Evolutionary conservation across 2,329 filamentous ascomycete species (phyloP).

Genomic region (Fusarium nodosum): DNA sequence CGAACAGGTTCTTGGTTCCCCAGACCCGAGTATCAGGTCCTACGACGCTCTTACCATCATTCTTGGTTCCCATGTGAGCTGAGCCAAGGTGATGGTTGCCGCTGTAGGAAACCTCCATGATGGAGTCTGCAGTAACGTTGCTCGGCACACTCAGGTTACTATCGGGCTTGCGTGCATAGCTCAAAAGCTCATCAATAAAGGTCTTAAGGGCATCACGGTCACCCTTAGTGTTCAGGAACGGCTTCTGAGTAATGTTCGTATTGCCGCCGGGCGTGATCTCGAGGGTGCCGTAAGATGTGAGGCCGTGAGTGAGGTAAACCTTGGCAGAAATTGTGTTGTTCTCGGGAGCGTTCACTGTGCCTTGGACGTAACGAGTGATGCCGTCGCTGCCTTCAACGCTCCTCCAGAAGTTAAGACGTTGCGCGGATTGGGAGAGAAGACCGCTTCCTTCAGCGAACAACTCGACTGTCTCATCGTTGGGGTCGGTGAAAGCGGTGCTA

Average conservation of each 20-base stretch:
- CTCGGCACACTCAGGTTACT: constrained; percentile 40
- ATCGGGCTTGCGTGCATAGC: constrained; percentile 42
- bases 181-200: constrained; percentile 48
- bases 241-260: constrained; percentile 58
- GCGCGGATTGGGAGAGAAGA: constrained; percentile 60
- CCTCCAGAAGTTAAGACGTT: constrained; percentile 63
- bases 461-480: constrained; percentile 46
- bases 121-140: constrained; percentile 46
- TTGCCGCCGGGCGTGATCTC: constrained; percentile 56
- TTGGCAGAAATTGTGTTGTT: constrained; percentile 61
- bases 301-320: constrained; percentile 65
- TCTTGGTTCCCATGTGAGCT: constrained; percentile 50
- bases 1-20: constrained; percentile 51
- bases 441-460: constrained; percentile 56
- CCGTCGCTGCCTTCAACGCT: constrained; percentile 58
- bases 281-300: constrained; percentile 61
- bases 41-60: constrained; percentile 53
- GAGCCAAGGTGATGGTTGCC: constrained; percentile 53
- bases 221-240: constrained; percentile 53
- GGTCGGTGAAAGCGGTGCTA: constrained; percentile 47
- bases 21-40: constrained; percentile 52
- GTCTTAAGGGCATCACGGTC: constrained; percentile 49
- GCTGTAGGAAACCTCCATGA: constrained; percentile 44
- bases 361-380: constrained; percentile 56
- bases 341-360: constrained; percentile 61